Conservation (phyloP, 1,139 yeast genomes). For the Kurtzmaniella quercitrusa region DNA sequence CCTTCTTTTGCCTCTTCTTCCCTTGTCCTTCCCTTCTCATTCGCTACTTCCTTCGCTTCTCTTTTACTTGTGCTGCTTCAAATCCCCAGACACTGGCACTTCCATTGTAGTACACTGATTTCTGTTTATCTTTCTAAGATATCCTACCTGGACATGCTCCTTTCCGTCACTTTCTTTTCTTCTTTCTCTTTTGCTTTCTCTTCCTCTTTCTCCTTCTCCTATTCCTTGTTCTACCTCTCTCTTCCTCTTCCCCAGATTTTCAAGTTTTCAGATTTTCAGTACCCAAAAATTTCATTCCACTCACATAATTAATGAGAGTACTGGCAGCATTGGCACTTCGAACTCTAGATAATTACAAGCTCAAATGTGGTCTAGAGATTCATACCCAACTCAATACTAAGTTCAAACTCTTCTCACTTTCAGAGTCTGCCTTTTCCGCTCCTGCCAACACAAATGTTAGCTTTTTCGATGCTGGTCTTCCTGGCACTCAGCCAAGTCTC, state of each 20-base stretch:
- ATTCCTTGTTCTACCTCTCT: background rate
- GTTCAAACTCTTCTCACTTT: conserved; percentile 69
- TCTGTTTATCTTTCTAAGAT: too few relatives aligned
- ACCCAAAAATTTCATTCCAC: background rate
- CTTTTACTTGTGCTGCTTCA: too few relatives aligned
- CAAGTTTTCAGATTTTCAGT: too few relatives aligned
- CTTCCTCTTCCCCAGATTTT: background rate
- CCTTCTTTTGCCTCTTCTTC: background rate
- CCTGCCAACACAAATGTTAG: conserved; percentile 70
- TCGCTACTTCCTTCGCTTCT: too few relatives aligned
- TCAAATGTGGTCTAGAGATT: conserved; percentile 88
- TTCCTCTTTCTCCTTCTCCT: background rate
- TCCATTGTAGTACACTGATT: too few relatives aligned
- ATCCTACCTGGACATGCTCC: too few relatives aligned
- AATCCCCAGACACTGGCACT: too few relatives aligned
- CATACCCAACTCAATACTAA: conserved; percentile 82
- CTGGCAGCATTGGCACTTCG: conserved; percentile 6
- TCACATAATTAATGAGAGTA: background rate
- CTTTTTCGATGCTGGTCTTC: conserved; percentile 79
- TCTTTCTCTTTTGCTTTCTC: background rate
- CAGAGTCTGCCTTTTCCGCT: conserved; percentile 43
- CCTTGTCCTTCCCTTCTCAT: background rate
- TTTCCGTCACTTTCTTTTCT: too few relatives aligned
- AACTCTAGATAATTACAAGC: conserved; percentile 21
- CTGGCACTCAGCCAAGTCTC: conserved; percentile 87